A percentile compares a stretch with the other conserved stretches of the same genome.
phyloP scores from a whole-genome alignment of 2,329 filamentous ascomycete species.

The Sporothrix pallida region DNA sequence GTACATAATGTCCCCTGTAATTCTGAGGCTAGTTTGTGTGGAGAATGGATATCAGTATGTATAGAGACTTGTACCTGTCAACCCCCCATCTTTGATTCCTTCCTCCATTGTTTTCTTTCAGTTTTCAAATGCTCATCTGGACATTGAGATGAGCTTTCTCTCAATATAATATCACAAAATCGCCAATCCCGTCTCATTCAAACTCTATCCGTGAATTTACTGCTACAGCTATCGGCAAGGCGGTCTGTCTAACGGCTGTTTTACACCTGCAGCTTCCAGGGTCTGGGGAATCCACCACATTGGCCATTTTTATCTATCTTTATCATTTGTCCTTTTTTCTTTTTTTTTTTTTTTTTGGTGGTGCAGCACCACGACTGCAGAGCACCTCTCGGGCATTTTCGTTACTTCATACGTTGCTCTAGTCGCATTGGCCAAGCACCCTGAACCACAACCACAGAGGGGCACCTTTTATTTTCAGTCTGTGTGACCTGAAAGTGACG shows the following conservation, averaged over 20 bases:
- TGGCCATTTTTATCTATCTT: conserved; percentile 2
- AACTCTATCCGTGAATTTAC: too few relatives aligned
- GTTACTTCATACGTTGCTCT: conserved; percentile 32
- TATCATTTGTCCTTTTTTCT: conserved; percentile 13
- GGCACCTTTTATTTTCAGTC: conserved; percentile 29
- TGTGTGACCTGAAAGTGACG: not conserved
- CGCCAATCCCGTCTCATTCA: too few relatives aligned
- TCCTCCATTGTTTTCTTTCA: not conserved
- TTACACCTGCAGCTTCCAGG: not conserved
- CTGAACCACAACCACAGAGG: conserved; percentile 28
- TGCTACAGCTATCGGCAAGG: not conserved
- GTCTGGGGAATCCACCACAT: conserved; percentile 2
- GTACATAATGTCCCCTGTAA: not conserved
- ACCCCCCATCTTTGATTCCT: not conserved
- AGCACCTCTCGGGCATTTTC: conserved; percentile 14
- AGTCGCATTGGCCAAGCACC: conserved; percentile 31
- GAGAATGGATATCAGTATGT: not conserved
- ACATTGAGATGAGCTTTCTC: too few relatives aligned
- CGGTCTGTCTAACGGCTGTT: not conserved
- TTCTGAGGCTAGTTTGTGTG: not conserved
- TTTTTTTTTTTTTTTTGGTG: conserved; percentile 19
- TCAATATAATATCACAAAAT: too few relatives aligned
- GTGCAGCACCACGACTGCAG: not conserved
- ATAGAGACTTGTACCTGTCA: conserved; percentile 2
- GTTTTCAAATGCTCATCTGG: not conserved